Evolutionary conservation across 2,329 filamentous ascomycete genomes (phyloP), one percentile per base, ranked within the genome.

Genomic region (Bertia moriformis): DNA sequence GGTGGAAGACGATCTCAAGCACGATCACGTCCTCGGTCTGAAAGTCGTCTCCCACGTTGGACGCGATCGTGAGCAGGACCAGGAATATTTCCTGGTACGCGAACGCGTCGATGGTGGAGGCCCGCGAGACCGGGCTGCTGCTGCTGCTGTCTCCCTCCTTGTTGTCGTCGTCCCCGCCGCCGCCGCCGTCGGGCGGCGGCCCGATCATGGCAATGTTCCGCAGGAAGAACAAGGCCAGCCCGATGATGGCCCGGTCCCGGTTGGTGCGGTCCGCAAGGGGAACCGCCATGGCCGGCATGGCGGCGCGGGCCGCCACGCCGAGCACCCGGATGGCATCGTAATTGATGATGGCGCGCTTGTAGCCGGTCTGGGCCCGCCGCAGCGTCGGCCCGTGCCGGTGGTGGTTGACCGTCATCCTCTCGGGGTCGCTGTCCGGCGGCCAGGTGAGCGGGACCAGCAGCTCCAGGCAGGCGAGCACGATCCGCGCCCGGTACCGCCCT

Each of bases 31-130:
- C 89, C 48, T 96, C 86, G 13, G 78, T 78, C 44, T 81, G 77
- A 56, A 95, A 98, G 49, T 96, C 88, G 30, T 95, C 87, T 20
- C 84, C 85, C 65, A 95, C 89, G 45, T 88, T 93, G 2, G 88
- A 95, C 10, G 86, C 82, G 37, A 98, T 66, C 0, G 87, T 93
- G 39, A 96, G 64, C 17, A 98, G 61, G 2, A 93, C 69, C 40
- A 85, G 75, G 48, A 96, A 83, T 17, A 94, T 84, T 55, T 95
- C 88, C 57, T 98, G 91, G 46, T 81, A 78, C 27, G 88, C 77
- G 50, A 95, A 94, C 1, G 84, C 82, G 49, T 93, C 83, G 44
- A 96, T 88, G 0, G 85, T 83, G 7, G 85, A 76, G 2, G 87
- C 93, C 43, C 88, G 75, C 4, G 87, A 93, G 20, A 94, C 78